phyloP scores from a whole-genome alignment of 108 stramenopile species.

The Poteriospumella lacustris region DNA sequence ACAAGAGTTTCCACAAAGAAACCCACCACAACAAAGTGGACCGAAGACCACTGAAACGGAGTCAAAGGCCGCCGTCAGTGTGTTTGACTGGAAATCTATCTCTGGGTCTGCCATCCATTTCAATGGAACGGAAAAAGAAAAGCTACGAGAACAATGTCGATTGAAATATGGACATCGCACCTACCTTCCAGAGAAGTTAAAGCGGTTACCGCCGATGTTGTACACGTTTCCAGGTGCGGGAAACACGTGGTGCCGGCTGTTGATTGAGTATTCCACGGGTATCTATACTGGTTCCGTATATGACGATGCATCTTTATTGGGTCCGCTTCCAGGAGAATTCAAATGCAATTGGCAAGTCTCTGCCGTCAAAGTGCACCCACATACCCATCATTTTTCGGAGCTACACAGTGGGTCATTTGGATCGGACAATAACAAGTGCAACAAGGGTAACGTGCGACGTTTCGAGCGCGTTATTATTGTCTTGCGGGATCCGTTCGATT shows the following conservation, averaged over 20 bases:
- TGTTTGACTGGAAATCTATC: no score
- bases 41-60: no score
- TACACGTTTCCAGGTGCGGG: conserved; percentile 22
- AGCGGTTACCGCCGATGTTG: conserved; percentile 16
- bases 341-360: conserved; percentile 17
- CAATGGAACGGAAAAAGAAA: background rate
- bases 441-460: background rate
- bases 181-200: background rate
- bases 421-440: background rate
- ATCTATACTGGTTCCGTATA: conserved; percentile 22
- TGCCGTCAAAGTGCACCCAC: conserved; percentile 17
- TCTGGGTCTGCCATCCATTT: no score
- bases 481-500: conserved; percentile 19
- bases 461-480: conserved; percentile 19
- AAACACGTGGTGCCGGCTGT: conserved; percentile 4
- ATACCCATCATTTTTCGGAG: conserved; percentile 4
- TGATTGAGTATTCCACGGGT: conserved; percentile 21
- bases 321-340: conserved; percentile 26
- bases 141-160: conserved; percentile 5
- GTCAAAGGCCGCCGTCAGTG: no score
- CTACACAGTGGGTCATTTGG: background rate
- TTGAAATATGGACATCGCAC: background rate
- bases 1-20: no score
- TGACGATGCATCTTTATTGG: conserved; percentile 12
- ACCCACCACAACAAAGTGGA: no score